Conservation (phyloP, 306 rosid species). For the Trifolium subterraneum region DNA sequence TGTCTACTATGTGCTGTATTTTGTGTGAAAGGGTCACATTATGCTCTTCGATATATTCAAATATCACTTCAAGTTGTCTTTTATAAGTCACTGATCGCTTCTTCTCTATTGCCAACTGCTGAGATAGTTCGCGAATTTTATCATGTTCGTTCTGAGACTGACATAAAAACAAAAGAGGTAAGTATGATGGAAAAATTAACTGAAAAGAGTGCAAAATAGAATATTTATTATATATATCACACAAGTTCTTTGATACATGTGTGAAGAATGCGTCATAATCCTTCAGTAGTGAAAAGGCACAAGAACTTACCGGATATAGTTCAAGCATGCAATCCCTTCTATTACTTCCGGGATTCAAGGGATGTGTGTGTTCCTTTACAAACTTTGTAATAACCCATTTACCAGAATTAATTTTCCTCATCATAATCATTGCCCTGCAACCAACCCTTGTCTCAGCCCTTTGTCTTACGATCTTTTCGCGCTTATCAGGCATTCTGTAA, state of each 20-base stretch:
- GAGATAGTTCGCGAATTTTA: slow-evolving; percentile 85
- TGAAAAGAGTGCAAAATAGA: slow-evolving; percentile 9
- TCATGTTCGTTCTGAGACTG: slow-evolving; percentile 78
- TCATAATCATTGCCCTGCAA: slow-evolving; percentile 94
- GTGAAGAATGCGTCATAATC: not conserved
- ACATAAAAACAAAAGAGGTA: slow-evolving; percentile 31
- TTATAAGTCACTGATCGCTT: slow-evolving; percentile 86
- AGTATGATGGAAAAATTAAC: slow-evolving; percentile 5
- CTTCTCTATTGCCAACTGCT: slow-evolving; percentile 84
- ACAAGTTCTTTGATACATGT: slow-evolving; percentile 7
- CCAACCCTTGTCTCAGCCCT: slow-evolving; percentile 98
- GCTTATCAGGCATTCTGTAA: slow-evolving; percentile 92
- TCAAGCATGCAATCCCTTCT: slow-evolving; percentile 84
- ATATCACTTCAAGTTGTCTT: slow-evolving; percentile 90
- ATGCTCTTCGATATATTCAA: slow-evolving; percentile 90
- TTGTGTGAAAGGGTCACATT: slow-evolving; percentile 81
- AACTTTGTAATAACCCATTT: slow-evolving; percentile 90
- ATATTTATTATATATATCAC: slow-evolving; percentile 20
- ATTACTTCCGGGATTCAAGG: slow-evolving; percentile 77
- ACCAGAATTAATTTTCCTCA: slow-evolving; percentile 81
- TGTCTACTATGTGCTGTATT: slow-evolving; percentile 86
- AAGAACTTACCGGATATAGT: slow-evolving; percentile 82
- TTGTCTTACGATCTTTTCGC: slow-evolving; percentile 93
- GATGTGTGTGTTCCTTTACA: slow-evolving; percentile 87
- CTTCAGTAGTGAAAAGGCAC: slow-evolving; percentile 36